These are phyloP conservation scores for Rhizophlyctis rosea DNA, from an alignment of 192 early-diverging fungal species.

Conservation along the genomic window DNA sequence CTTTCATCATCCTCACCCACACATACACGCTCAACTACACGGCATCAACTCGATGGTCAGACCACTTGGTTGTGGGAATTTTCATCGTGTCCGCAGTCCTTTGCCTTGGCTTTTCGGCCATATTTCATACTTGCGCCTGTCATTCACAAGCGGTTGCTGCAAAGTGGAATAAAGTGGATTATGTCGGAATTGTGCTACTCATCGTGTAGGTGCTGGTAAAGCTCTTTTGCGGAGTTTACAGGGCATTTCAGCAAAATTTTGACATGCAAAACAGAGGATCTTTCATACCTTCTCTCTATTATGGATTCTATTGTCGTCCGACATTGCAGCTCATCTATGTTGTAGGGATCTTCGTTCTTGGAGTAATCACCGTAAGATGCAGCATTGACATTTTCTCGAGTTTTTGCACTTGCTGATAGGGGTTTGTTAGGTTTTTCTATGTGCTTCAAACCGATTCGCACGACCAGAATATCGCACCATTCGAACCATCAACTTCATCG, in stretches of 20 bases:
- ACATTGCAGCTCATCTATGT: constrained; percentile 56
- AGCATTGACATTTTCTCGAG: not conserved
- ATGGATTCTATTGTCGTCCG: constrained; percentile 68
- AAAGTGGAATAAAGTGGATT: constrained; percentile 86
- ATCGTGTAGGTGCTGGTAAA: constrained; percentile 54
- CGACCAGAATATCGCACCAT: constrained; percentile 18
- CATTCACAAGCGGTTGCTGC: constrained; percentile 71
- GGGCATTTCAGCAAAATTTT: constrained; percentile 1
- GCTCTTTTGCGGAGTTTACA: not conserved
- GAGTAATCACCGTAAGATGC: constrained; percentile 54
- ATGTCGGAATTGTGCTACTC: constrained; percentile 84
- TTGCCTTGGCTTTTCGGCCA: constrained; percentile 76
- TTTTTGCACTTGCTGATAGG: no score
- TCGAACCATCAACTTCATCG: constrained; percentile 24
- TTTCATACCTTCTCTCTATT: constrained; percentile 53
- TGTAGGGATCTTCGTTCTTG: constrained; percentile 56
- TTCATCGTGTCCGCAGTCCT: constrained; percentile 75
- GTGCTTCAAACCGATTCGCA: not conserved
- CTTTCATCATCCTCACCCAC: constrained; percentile 39
- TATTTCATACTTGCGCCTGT: constrained; percentile 81
- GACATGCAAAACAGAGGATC: constrained; percentile 22
- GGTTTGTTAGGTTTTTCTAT: not conserved
- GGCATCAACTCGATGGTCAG: constrained; percentile 59
- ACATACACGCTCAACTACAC: constrained; percentile 23
- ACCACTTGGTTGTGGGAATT: constrained; percentile 66